Conservation (phyloP, 2,329 filamentous ascomycete genomes). For the Stylonectria norvegica region DNA sequence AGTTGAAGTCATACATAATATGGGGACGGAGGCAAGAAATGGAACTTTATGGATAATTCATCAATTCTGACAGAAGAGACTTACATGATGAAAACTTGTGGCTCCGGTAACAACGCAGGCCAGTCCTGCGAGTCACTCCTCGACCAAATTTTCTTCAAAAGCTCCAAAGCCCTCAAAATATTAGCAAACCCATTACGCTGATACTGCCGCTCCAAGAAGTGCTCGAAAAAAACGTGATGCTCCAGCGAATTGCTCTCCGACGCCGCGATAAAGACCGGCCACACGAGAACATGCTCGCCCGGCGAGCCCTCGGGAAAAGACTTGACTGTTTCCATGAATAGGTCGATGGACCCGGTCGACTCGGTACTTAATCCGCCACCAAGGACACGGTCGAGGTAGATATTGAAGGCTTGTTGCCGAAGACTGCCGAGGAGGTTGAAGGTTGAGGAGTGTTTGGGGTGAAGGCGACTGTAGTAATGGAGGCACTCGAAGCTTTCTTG, state of each 20-base stretch:
- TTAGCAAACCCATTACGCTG: slow-evolving; percentile 20
- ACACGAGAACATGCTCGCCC: slow-evolving; percentile 22
- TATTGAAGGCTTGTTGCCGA: slow-evolving; percentile 12
- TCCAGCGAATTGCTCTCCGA: slow-evolving; percentile 17
- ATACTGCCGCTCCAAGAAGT: slow-evolving; percentile 15
- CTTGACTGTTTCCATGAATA: slow-evolving; percentile 19
- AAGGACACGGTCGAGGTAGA: background rate
- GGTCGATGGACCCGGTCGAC: slow-evolving; percentile 47
- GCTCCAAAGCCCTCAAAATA: slow-evolving; percentile 18
- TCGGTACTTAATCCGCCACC: slow-evolving; percentile 51
- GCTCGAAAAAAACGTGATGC: slow-evolving; percentile 18
- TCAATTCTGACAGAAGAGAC: background rate
- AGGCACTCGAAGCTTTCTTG: slow-evolving; percentile 41
- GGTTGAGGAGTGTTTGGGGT: slow-evolving; percentile 9
- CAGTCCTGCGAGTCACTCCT: slow-evolving; percentile 13
- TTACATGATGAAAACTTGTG: slow-evolving; percentile 27
- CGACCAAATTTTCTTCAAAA: slow-evolving; percentile 19
- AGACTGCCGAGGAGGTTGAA: slow-evolving; percentile 7
- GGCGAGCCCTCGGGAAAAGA: slow-evolving; percentile 14
- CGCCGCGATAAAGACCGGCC: slow-evolving; percentile 25
- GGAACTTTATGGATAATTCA: too few species aligned
- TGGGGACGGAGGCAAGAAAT: too few species aligned
- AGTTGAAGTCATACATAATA: too few species aligned
- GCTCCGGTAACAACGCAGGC: slow-evolving; percentile 18
- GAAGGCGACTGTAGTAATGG: slow-evolving; percentile 43